These are phyloP conservation scores for Rhodamnia rubescens DNA, from an alignment of 345 rosid genomes.

Conservation along the genomic window DNA sequence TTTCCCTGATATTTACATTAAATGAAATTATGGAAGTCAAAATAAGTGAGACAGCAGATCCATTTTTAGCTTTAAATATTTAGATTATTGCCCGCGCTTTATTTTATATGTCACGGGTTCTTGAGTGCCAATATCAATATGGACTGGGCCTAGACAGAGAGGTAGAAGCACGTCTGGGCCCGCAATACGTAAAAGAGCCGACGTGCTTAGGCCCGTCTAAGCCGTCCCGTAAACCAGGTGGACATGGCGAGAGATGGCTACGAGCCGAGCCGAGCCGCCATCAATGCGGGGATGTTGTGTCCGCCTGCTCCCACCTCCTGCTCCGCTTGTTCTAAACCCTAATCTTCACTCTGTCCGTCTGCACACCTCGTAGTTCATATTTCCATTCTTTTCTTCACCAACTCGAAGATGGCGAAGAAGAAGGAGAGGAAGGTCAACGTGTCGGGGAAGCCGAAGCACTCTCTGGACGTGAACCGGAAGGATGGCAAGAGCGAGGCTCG, in stretches of 20 bases:
- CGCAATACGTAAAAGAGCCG: neutral
- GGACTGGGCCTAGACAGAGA: neutral
- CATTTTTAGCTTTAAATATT: no score
- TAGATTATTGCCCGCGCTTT: no score
- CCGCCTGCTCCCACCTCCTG: neutral
- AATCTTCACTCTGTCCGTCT: neutral
- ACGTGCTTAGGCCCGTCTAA: neutral
- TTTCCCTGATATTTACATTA: no score
- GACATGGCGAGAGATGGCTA: neutral
- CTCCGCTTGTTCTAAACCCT: neutral
- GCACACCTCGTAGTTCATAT: neutral
- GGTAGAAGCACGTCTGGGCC: neutral
- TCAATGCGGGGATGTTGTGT: neutral
- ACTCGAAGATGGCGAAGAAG: conserved; percentile 8
- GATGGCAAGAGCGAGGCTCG: conserved; percentile 40
- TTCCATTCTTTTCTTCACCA: neutral
- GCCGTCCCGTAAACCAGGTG: neutral
- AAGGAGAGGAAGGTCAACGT: conserved; percentile 65
- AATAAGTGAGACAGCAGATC: no score
- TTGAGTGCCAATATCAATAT: neutral
- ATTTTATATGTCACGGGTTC: no score
- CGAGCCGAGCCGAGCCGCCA: neutral
- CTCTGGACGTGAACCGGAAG: conserved; percentile 71
- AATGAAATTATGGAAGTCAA: no score
- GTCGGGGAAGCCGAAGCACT: conserved; percentile 87